Evolutionary conservation across 2,329 filamentous ascomycete genomes (phyloP).

Genomic region (Chaetomium globosum): DNA sequence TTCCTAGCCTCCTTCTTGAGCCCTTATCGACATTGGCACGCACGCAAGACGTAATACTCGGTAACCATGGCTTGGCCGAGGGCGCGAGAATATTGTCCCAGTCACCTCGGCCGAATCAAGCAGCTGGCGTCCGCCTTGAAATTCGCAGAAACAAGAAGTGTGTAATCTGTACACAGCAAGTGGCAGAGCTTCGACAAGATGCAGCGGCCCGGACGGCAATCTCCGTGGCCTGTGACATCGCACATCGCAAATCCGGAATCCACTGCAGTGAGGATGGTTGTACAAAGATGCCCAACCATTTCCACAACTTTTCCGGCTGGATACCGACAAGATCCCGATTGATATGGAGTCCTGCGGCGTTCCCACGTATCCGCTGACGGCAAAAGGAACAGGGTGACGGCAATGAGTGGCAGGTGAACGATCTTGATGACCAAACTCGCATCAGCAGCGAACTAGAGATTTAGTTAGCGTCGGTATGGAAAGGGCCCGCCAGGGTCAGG

Average conservation of each 20-base stretch:
- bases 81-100: neutral
- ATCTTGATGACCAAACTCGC: slow-evolving; percentile 9
- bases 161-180: too few species aligned
- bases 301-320: slow-evolving; percentile 7
- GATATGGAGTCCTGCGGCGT: slow-evolving; percentile 16
- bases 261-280: slow-evolving; percentile 1
- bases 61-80: neutral
- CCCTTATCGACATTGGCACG: neutral
- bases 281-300: slow-evolving; percentile 18
- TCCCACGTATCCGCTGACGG: neutral
- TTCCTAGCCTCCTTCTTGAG: neutral
- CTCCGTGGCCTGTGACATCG: slow-evolving; percentile 28
- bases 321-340: neutral
- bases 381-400: neutral
- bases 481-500: neutral
- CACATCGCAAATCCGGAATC: slow-evolving; percentile 4
- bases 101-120: neutral
- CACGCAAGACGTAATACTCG: neutral
- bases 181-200: slow-evolving; percentile 9
- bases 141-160: neutral
- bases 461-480: neutral
- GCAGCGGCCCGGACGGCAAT: slow-evolving; percentile 28
- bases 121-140: neutral
- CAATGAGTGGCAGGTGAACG: slow-evolving; percentile 6
- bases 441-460: slow-evolving; percentile 10